Conservation (phyloP, 2,329 filamentous ascomycete genomes). For the Colletotrichum tamarilloi region DNA sequence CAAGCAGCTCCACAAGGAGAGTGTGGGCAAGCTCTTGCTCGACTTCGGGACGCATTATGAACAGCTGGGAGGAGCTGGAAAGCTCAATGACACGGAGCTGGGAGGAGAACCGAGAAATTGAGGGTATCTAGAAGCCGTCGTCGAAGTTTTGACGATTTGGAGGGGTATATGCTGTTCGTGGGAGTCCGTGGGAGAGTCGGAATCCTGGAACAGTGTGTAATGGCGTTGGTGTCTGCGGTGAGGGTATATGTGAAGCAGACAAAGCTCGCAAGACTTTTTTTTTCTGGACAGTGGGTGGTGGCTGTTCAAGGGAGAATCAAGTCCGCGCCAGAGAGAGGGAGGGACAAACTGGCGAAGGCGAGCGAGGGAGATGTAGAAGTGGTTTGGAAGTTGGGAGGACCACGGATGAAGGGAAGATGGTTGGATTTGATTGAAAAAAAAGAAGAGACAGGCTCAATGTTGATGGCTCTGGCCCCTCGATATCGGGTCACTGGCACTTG, state of each 20-base stretch:
- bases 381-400: constrained; percentile 18
- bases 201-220: background rate
- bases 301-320: constrained; percentile 34
- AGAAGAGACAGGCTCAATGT: constrained; percentile 20
- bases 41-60: constrained; percentile 94
- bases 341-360: constrained; percentile 30
- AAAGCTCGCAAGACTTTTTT: constrained; percentile 29
- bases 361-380: constrained; percentile 33
- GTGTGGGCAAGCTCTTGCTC: constrained; percentile 99
- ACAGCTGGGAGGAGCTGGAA: constrained; percentile 36
- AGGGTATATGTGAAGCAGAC: constrained; percentile 32
- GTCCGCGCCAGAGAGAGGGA: constrained; percentile 35
- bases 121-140: constrained; percentile 31
- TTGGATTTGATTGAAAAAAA: constrained; percentile 35
- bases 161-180: background rate
- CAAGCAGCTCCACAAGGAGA: constrained; percentile 96
- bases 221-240: constrained; percentile 23
- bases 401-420: constrained; percentile 36
- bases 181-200: constrained; percentile 30
- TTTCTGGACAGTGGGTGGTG: constrained; percentile 19
- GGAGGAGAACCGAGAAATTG: constrained; percentile 35
- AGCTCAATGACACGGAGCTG: constrained; percentile 33
- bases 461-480: constrained; percentile 34
- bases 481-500: constrained; percentile 35
- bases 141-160: constrained; percentile 14